Evolutionary conservation across 345 rosid species (phyloP).

Genomic region (Dipteronia dyeriana): DNA sequence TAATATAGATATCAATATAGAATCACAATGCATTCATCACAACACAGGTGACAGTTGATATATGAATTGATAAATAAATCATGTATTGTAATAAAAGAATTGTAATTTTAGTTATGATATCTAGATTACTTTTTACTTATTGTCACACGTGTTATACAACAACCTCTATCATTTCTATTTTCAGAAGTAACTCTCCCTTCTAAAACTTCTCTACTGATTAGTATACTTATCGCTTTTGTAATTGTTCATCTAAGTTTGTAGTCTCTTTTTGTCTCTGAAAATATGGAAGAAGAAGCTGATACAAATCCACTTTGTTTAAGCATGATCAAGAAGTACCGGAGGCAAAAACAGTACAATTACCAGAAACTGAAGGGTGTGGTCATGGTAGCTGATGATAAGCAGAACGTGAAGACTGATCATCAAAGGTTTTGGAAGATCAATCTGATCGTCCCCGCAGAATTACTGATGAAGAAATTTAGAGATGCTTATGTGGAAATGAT

Average conservation of each 20-base stretch:
- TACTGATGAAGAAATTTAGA: not conserved
- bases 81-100: too few species aligned
- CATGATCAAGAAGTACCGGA: not conserved
- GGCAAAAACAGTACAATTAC: slow-evolving; percentile 7
- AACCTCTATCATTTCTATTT: too few species aligned
- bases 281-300: slow-evolving; percentile 16
- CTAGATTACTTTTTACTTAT: too few species aligned
- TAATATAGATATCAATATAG: too few species aligned
- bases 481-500: slow-evolving; percentile 21
- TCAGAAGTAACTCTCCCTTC: too few species aligned
- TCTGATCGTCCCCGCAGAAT: not conserved
- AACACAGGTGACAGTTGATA: too few species aligned
- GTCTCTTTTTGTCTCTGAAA: not conserved
- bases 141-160: too few species aligned
- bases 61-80: too few species aligned
- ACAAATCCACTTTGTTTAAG: slow-evolving; percentile 1
- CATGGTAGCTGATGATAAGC: not conserved
- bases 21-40: too few species aligned
- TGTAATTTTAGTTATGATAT: too few species aligned
- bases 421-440: not conserved
- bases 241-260: not conserved
- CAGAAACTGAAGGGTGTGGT: not conserved
- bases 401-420: slow-evolving; percentile 1
- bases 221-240: too few species aligned
- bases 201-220: too few species aligned